Conservation (phyloP, 2,329 filamentous ascomycete genomes). For the Passalora sequoiae region DNA sequence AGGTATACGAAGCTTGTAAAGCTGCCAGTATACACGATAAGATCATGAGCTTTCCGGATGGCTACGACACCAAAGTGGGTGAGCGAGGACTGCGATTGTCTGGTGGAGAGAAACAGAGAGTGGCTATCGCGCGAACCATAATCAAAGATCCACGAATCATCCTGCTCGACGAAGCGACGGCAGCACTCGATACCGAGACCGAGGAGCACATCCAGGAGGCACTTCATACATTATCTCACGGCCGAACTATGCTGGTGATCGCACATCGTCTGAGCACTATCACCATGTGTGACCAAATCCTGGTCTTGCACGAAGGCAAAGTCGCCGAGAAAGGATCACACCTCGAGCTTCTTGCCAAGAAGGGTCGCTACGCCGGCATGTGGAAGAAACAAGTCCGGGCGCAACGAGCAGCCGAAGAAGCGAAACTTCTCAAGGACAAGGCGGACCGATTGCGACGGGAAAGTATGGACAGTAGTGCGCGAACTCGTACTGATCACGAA, state of each 20-base stretch:
- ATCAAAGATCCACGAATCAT: slow-evolving; percentile 89
- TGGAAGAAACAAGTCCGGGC: slow-evolving; percentile 51
- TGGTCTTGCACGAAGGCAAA: slow-evolving; percentile 50
- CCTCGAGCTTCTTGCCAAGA: slow-evolving; percentile 45
- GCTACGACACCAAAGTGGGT: slow-evolving; percentile 84
- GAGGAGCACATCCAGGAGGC: slow-evolving; percentile 90
- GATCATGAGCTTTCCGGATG: slow-evolving; percentile 81
- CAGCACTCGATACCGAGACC: slow-evolving; percentile 83
- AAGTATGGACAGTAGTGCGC: slow-evolving; percentile 41
- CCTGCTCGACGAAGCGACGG: slow-evolving; percentile 88
- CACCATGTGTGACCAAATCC: slow-evolving; percentile 52
- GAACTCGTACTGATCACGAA: slow-evolving; percentile 19
- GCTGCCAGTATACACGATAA: slow-evolving; percentile 91
- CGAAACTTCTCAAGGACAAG: slow-evolving; percentile 46
- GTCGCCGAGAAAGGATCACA: slow-evolving; percentile 51
- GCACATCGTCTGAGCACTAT: slow-evolving; percentile 63
- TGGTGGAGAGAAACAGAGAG: slow-evolving; percentile 87
- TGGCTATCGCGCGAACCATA: slow-evolving; percentile 88
- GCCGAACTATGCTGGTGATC: slow-evolving; percentile 90
- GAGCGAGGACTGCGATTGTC: slow-evolving; percentile 82
- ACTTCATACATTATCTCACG: slow-evolving; percentile 72
- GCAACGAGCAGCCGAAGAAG: slow-evolving; percentile 47
- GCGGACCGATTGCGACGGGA: slow-evolving; percentile 46
- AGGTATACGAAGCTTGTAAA: slow-evolving; percentile 74
- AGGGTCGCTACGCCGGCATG: slow-evolving; percentile 46